Conservation (phyloP, 2,329 filamentous ascomycete species). For the Podosphaera leucotricha region DNA sequence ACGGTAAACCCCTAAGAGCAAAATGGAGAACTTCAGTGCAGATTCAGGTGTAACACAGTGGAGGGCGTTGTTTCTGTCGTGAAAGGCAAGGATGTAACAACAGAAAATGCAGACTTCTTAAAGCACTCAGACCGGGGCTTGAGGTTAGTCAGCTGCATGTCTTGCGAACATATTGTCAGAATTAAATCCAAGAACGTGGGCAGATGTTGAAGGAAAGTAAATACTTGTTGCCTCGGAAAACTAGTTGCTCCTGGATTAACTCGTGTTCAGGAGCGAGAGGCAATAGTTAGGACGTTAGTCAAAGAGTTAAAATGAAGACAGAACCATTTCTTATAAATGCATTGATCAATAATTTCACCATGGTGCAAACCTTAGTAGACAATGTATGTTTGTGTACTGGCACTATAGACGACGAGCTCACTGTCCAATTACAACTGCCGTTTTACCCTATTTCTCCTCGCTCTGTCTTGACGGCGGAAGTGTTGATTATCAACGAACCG, state of each 20-base stretch:
- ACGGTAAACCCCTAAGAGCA: not conserved
- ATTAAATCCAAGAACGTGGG: no score
- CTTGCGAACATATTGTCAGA: no score
- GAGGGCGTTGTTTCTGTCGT: not conserved
- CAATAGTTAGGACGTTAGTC: not conserved
- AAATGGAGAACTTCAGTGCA: not conserved
- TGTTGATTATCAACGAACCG: no score
- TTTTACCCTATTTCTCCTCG: no score
- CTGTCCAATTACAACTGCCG: not conserved
- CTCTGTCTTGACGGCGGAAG: no score
- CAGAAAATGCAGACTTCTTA: not conserved
- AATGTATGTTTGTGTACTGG: not conserved
- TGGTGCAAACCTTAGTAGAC: not conserved
- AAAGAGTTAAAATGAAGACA: not conserved
- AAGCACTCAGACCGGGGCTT: not conserved
- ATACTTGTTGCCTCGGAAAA: not conserved
- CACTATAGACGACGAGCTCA: not conserved
- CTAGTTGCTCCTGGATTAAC: not conserved
- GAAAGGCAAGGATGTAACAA: not conserved
- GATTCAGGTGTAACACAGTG: not conserved
- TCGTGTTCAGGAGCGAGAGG: not conserved
- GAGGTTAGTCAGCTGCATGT: no score
- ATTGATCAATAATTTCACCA: not conserved
- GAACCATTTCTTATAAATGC: not conserved
- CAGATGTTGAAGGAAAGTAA: no score